Evolutionary conservation across 2,329 filamentous ascomycete species (phyloP).

Genomic region (Trichoderma citrinoviride): DNA sequence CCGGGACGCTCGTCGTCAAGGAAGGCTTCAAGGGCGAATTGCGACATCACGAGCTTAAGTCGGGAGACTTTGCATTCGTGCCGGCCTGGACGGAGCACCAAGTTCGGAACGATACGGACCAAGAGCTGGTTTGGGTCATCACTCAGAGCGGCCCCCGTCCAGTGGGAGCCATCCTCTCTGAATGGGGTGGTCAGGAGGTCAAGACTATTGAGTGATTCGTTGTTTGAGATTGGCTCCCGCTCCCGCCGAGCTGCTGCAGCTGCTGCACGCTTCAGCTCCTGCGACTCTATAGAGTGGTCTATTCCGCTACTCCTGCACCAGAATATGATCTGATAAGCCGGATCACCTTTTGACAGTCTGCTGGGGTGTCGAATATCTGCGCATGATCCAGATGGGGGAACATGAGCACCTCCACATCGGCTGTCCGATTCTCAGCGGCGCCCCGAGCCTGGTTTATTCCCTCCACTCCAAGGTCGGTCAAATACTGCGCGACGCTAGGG

Average conservation of each 20-base stretch:
- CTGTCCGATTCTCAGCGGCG: slow-evolving; percentile 20
- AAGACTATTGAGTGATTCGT: slow-evolving; percentile 22
- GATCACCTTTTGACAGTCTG: slow-evolving; percentile 32
- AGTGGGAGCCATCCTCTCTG: slow-evolving; percentile 59
- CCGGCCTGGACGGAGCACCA: slow-evolving; percentile 71
- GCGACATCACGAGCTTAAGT: slow-evolving; percentile 54
- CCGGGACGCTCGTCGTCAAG: slow-evolving; percentile 58
- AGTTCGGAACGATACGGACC: slow-evolving; percentile 62
- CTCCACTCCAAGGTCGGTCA: slow-evolving; percentile 32
- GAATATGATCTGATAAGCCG: slow-evolving; percentile 32
- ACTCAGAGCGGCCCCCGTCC: slow-evolving; percentile 60
- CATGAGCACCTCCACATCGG: slow-evolving; percentile 55
- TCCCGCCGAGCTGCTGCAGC: slow-evolving; percentile 4
- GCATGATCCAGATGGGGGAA: slow-evolving; percentile 62
- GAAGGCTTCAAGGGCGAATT: slow-evolving; percentile 51
- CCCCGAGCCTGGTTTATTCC: neutral
- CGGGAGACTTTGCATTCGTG: slow-evolving; percentile 68
- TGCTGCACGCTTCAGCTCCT: neutral
- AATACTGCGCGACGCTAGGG: slow-evolving; percentile 54
- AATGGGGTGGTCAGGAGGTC: slow-evolving; percentile 56
- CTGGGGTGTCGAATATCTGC: slow-evolving; percentile 53
- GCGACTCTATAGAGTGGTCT: slow-evolving; percentile 6
- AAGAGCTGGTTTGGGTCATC: slow-evolving; percentile 63
- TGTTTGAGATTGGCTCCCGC: slow-evolving; percentile 7
- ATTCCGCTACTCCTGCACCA: slow-evolving; percentile 18